A percentile compares a stretch with the other conserved stretches of the same genome.
phyloP scores from a whole-genome alignment of 306 rosid genomes.

The Cucurbita argyrosperma region DNA sequence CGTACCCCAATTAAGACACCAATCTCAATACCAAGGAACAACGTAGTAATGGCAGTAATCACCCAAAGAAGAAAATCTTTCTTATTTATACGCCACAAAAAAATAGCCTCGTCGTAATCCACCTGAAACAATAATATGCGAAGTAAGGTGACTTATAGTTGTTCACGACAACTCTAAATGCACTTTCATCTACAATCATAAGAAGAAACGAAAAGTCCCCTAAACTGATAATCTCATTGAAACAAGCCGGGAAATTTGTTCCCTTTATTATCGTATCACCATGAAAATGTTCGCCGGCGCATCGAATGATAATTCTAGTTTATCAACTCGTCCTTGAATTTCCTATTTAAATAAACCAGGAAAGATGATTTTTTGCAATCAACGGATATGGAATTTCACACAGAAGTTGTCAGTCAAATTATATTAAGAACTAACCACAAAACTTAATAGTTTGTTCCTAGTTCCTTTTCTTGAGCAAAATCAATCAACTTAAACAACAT shows the following conservation, averaged over 20 bases:
- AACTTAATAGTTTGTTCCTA: not conserved
- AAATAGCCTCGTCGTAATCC: slow-evolving; percentile 81
- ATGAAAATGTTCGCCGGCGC: not conserved
- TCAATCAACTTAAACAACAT: not conserved
- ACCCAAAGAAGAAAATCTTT: slow-evolving; percentile 95
- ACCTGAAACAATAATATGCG: slow-evolving; percentile 43
- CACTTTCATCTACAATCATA: not conserved
- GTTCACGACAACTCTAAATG: not conserved
- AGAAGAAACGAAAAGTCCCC: not conserved
- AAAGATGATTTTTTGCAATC: not conserved
- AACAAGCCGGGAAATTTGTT: not conserved
- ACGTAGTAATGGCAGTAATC: slow-evolving; percentile 60
- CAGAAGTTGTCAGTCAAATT: not conserved
- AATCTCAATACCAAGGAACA: slow-evolving; percentile 90
- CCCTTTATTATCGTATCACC: not conserved
- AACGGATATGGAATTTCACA: not conserved
- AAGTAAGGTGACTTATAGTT: slow-evolving; percentile 6
- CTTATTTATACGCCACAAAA: slow-evolving; percentile 84
- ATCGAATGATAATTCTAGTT: not conserved
- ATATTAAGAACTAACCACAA: not conserved
- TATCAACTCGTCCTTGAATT: not conserved
- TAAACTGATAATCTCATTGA: not conserved
- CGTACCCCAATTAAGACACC: slow-evolving; percentile 95
- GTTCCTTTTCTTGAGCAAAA: not conserved
- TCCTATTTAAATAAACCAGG: not conserved